Evolutionary conservation across 805 yeast species (phyloP).

Genomic region (Yarrowia alimentaria): DNA sequence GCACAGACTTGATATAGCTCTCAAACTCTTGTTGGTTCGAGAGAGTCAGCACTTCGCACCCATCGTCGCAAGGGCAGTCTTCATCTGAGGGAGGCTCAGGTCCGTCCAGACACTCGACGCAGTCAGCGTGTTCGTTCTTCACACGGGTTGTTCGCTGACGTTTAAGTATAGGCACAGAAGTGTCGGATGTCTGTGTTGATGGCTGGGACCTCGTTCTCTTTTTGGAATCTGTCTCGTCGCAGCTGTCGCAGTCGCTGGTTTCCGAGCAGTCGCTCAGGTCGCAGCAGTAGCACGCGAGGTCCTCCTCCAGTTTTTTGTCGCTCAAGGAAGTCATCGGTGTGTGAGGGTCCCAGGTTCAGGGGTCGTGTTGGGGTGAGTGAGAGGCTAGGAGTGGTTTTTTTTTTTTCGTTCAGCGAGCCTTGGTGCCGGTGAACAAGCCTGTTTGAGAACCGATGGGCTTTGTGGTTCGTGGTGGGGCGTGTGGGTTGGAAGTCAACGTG

Average conservation of each 20-base stretch:
- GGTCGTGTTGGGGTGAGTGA: neutral
- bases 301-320: constrained; percentile 15
- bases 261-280: constrained; percentile 25
- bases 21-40: constrained; percentile 25
- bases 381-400: neutral
- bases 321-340: no score
- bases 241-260: constrained; percentile 21
- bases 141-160: constrained; percentile 12
- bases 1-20: neutral
- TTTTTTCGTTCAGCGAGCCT: neutral
- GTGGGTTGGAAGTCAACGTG: no score
- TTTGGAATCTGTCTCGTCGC: constrained; percentile 1
- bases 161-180: neutral
- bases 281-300: constrained; percentile 24
- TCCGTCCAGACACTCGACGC: constrained; percentile 19
- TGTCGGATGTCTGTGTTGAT: no score
- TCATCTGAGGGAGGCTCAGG: constrained; percentile 14
- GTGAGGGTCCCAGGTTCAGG: constrained; percentile 4
- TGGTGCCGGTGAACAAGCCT: constrained; percentile 1
- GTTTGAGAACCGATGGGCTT: no score
- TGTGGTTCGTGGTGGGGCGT: no score
- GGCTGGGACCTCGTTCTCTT: neutral
- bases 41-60: constrained; percentile 14
- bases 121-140: constrained; percentile 13
- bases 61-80: constrained; percentile 20